Evolutionary conservation across 768 basidiomycete genomes (phyloP), one percentile per base, ranked within the genome.

Genomic region (Suillus discolor): DNA sequence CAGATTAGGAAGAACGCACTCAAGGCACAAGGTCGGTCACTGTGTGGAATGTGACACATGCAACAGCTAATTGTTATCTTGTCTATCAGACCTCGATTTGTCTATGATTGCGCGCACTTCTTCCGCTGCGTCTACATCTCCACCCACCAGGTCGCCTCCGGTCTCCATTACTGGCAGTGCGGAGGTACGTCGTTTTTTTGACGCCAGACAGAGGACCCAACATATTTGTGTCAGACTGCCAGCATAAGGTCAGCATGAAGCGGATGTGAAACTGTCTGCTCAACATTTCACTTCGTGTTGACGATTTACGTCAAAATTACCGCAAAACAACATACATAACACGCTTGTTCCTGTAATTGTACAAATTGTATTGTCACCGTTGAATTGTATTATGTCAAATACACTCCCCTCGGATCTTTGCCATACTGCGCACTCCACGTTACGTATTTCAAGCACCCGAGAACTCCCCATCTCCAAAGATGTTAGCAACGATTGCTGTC

Each of bases 71-170:
- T 61, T 66, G n/a, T 64, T 67, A 23, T 57, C 36, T 38, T 62
- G 4, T 44, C 54, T 47, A 4, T 62, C 4, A 74, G 74, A 70
- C 59, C 78, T 87, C 51, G 91, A 95, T 77, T 84, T 96, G 65
- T 83, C 85, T 41, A 82, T 89, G 63, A 96, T 96, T 71, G 94
- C 94, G 16, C 88, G 92, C 70, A 92, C 92, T 64, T 94, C 93
- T 11, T 84, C 83, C 66, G 94, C 89, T 15, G 85, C 88, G 36
- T 87, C 85, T 67, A 79, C 77, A 66, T 89, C 85, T 68, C 89
- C 82, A 45, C 76, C 79, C 63, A 15, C 55, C 23, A 68, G 53
- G 18, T 42, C 59, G 1, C 39, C 64, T 23, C 62, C 62, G 5
- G 8, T 69, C 49, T 34, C 23, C 41, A 41, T 66, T 62, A 55